Conservation (phyloP, 306 rosid genomes). For the Begonia loranthoides region DNA sequence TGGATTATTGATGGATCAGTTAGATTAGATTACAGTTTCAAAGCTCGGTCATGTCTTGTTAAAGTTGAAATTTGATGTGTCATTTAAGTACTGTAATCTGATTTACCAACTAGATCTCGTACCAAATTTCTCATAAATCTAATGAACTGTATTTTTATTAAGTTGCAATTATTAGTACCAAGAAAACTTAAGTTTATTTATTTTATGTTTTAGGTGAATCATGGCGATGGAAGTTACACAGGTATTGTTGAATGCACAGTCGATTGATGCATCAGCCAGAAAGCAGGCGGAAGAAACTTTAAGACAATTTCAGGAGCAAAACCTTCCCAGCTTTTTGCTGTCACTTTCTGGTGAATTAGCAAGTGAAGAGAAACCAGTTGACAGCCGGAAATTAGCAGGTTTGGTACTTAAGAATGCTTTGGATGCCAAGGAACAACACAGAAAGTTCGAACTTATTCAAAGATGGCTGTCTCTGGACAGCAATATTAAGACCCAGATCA, state of each 20-base stretch:
- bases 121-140: neutral
- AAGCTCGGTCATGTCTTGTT: neutral
- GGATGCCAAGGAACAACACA: slow-evolving; percentile 83
- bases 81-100: neutral
- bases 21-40: neutral
- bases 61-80: neutral
- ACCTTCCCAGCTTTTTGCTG: slow-evolving; percentile 64
- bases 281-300: slow-evolving; percentile 79
- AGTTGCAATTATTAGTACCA: neutral
- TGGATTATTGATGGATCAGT: neutral
- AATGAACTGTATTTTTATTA: neutral
- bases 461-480: slow-evolving; percentile 70
- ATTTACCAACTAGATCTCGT: neutral
- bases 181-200: neutral
- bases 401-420: slow-evolving; percentile 73
- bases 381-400: slow-evolving; percentile 84
- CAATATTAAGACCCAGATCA: slow-evolving; percentile 53
- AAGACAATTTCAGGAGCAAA: slow-evolving; percentile 87
- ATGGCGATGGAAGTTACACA: slow-evolving; percentile 84
- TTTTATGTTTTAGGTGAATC: slow-evolving; percentile 7
- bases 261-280: slow-evolving; percentile 59
- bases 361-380: slow-evolving; percentile 73
- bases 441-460: slow-evolving; percentile 65
- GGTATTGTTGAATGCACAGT: slow-evolving; percentile 70
- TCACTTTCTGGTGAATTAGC: slow-evolving; percentile 74